Base-by-base conservation (phyloP, 192 early-diverging fungal genomes). In the Dispira parvispora region DNA sequence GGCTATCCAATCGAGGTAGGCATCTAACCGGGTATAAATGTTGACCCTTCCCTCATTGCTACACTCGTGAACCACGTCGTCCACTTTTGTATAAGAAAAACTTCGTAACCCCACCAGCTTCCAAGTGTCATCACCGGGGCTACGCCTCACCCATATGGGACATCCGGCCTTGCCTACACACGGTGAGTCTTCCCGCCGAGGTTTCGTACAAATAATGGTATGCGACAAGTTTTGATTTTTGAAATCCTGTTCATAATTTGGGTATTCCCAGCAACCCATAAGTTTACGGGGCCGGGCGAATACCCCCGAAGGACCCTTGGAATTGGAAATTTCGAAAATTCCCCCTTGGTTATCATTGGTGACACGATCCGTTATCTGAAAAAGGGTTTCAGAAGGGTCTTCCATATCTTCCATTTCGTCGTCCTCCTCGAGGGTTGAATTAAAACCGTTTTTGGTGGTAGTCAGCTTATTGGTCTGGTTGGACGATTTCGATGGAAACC, bases 121-220 rank as follows among this genome's bases (percentile, higher is more conserved):
- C 25, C 21, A 26, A 13, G 4, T 8, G 12, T 26, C 25, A 21
- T 12, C 18, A 13, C 23, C 3, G 25, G 13, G 18, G 13, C 3
- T 12, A 26, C 25, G 16, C 9, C 9, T 21, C 21, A 55, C 28
- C 53, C 53, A 55, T 21, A 55, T 3, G 18, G 23, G 9, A 26
- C 53, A 55, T 8, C 53, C 53, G 20, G 53, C 13, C 23, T 55
- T 55, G 21, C 53, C 53, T 4, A 55, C 18, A 9, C 53, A 55
- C 18, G 53, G 53, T 4, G 23, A 4, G 49, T 50, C 8, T 13
- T 55, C 53, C 0, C 20, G 13, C 8, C 25, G 28, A 2, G 53
- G 53, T 25, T 21, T 25, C 16, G 25, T 26, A 21, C 53, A 55
- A 55, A 55, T 55, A 25, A 55, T 55, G 53, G 53, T 27, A 12